These are phyloP conservation scores for Clitopilus hobsonii DNA, from an alignment of 768 basidiomycete genomes.

Conservation along the genomic window DNA sequence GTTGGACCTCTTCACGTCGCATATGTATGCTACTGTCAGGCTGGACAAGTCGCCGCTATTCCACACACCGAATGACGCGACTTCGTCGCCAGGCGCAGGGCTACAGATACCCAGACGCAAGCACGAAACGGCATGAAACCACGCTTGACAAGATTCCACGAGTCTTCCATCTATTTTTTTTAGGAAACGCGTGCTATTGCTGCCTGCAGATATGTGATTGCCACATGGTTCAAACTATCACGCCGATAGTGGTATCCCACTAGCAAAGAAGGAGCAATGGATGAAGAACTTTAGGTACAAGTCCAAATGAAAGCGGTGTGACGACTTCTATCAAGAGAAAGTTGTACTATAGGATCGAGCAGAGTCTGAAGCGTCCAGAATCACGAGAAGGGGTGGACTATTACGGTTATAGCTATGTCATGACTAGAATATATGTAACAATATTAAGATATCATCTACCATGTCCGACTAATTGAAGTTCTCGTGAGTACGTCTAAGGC, in stretches of 20 bases:
- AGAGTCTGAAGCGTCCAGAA: neutral
- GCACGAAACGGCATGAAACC: neutral
- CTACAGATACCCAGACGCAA: neutral
- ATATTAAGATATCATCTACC: conserved; percentile 21
- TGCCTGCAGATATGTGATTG: too few species aligned
- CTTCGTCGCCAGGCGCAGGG: neutral
- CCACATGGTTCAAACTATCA: too few species aligned
- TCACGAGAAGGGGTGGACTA: neutral
- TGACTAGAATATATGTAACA: neutral
- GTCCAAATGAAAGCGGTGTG: too few species aligned
- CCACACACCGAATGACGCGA: neutral
- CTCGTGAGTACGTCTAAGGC: conserved; percentile 74
- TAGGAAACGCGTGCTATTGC: too few species aligned
- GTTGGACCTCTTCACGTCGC: conserved; percentile 26
- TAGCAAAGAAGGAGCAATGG: too few species aligned
- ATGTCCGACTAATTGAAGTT: conserved; percentile 57
- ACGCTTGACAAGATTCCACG: too few species aligned
- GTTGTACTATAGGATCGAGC: too few species aligned
- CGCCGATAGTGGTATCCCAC: too few species aligned
- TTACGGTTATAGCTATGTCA: neutral
- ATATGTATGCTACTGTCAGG: conserved; percentile 29
- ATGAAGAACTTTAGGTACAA: too few species aligned
- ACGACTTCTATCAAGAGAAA: too few species aligned
- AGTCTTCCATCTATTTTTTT: too few species aligned
- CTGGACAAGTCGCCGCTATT: conserved; percentile 7